Evolutionary conservation across 306 rosid genomes (phyloP), one percentile per base, ranked within the genome.

Genomic region (Pyrus betulifolia): DNA sequence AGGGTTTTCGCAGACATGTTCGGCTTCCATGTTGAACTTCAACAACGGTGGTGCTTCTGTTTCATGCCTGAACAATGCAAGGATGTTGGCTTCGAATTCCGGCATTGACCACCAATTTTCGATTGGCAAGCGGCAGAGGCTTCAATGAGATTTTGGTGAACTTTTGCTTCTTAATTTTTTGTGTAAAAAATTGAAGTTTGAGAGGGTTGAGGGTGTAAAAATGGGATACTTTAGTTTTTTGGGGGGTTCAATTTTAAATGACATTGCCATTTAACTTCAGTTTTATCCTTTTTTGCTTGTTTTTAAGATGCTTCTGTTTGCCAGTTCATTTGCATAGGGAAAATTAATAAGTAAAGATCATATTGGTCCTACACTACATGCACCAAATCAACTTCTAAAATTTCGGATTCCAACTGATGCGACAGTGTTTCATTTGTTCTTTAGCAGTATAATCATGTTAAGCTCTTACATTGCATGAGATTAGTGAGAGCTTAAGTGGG

Each of bases 11-110:
- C 91, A 85, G 68, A 79, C 81, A 14, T 91, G 92, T 80, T 88
- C 96, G 3, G 85, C 93, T 79, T 80, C 94, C 5, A 62, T 80
- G 76, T 62, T 93, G 72, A 88, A 80, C 69, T 88, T 89, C 68
- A 77, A 74, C 57, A 81, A 38, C 54, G 75, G 72, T 38, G 75
- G 72, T 38, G 71, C 81, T 42, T 63, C 87, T 72, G 61, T 25
- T 42, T 54, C 95, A 40, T 73, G 60, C 77, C 64, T 69, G 65
- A 79, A 68, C 81, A 84, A 81, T 70, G 30, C 76, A 3, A n/a
- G 66, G 68, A 69, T 78, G 31, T 5, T 79, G 51, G 42, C 69
- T 74, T 49, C 86, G 63, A 67, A 49, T 76, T 64, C 86, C 23
- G 70, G 80, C 82, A 35, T 80, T 75, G 58, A 60, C 46, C 77